Evolutionary conservation across 176 grass and related monocot genomes (phyloP), one percentile per base, ranked within the genome.

Genomic region (Lolium rigidum): DNA sequence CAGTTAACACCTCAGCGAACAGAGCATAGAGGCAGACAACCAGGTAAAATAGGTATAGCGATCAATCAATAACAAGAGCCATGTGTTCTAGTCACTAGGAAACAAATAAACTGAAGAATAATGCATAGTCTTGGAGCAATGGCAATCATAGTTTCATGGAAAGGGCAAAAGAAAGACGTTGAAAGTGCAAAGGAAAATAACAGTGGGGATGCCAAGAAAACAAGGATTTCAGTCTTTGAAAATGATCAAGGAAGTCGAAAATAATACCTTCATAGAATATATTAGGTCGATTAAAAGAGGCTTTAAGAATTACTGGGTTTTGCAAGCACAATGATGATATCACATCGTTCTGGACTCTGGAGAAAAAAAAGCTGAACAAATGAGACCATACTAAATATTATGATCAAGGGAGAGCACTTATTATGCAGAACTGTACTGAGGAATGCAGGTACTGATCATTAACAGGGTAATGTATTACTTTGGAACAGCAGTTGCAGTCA

Each of bases 261-360:
- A 26, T 80, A 28, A 52, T 94, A 94, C 93, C 96, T 98, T 98
- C 91, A 92, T 98, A 98, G 63, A 92, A 98, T 94, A 98, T 98
- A 85, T 95, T 98, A 87, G 96, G 90, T 35, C 96, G 88, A 85
- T 98, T 98, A 83, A 98, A 98, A 59, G 96, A 98, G 25, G 96
- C 90, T 81, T 57, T 94, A 81, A 98, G 91, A 91, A 92, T 67
- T 70, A 98, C 72, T 84, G 96, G 93, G 59, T 94, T 90, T 70
- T 82, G 90, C 81, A 98, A 80, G 75, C 74, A 89, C 58, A 98
- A 57, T 49, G 96, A 98, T 72, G 87, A 68, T 81, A 98, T 94
- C 41, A 98, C 93, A 88, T 98, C 96, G 48, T 91, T 92, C 77
- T 95, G 90, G 46, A 98, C 96, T 84, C 93, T 95, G 76, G 73